Evolutionary conservation across 31 red algal species (phyloP), one percentile per base, ranked within the genome.

Genomic region (Bonnemaisonia californica): DNA sequence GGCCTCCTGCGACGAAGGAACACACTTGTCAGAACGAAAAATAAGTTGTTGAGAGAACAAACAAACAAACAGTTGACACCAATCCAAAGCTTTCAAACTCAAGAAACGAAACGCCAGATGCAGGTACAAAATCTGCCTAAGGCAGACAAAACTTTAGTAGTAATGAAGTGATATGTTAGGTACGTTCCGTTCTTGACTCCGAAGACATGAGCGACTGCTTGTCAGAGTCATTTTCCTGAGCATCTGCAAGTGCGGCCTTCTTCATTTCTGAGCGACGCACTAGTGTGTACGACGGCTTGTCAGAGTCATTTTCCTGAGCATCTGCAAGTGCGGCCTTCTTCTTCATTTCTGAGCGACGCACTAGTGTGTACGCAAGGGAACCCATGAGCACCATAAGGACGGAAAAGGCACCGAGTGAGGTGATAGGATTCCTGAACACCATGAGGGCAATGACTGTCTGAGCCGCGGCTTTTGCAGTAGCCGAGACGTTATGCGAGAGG

Each of bases 391-490:
- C 91, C 19, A 98, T 86, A 22, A 79, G 56, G 12, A 98, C 89
- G 89, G 87, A 87, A 8, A 94, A 41, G 37, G 68, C 73, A 22
- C 95, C 95, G 13, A 98, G 86, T 3, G 65, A 34, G 0, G 95
- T 94, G 57, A 98, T 91, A 7, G 95, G 95, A 41, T 98, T 98
- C 70, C 71, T 70, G 54, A 92, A 98, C 11, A 94, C 73, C 1
- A 90, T 51, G 40, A 98, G 77, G 32, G 91, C 95, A 77, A 98
- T 83, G 30, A 94, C 69, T 8, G 95, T 98, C 68, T 98, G 95
- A 4, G 95, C 95, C 29, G 95, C 95, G 0, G 95, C 88, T 76
- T 98, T 98, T 29, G 95, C 95, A 24, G 95, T 98, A 4, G 90
- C 90, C 7, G 95, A 98, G 2, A 98, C 91, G 56, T 94, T 98